phyloP scores from a whole-genome alignment of 2,329 filamentous ascomycete genomes.

The Ophiosphaerella korrae region DNA sequence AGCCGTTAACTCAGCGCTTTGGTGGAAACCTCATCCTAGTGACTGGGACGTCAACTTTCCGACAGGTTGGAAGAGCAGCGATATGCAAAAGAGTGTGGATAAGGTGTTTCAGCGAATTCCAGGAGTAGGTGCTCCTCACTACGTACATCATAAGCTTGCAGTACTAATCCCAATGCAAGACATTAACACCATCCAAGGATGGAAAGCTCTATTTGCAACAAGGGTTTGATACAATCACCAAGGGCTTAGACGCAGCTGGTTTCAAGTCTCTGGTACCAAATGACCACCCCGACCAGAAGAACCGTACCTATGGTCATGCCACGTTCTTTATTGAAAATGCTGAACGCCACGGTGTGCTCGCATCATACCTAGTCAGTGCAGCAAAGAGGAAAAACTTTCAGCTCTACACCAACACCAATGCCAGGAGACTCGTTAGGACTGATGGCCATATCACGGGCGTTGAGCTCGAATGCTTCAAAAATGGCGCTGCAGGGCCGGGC shows the following conservation, averaged over 20 bases:
- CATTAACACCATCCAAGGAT: constrained; percentile 66
- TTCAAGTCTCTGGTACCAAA: constrained; percentile 68
- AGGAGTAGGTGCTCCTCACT: constrained; percentile 12
- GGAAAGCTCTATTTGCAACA: constrained; percentile 67
- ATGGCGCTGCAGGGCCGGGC: constrained; percentile 47
- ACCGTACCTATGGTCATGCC: constrained; percentile 61
- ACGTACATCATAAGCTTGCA: neutral
- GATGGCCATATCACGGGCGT: constrained; percentile 67
- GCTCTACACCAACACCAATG: constrained; percentile 66
- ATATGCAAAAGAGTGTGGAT: constrained; percentile 62
- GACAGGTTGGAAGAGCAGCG: constrained; percentile 67
- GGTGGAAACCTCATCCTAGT: constrained; percentile 65
- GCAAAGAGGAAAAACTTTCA: constrained; percentile 65
- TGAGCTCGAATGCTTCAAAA: constrained; percentile 62
- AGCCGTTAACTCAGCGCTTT: constrained; percentile 69
- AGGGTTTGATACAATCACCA: constrained; percentile 65
- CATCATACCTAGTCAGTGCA: constrained; percentile 69
- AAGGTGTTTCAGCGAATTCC: constrained; percentile 70
- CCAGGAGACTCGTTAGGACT: constrained; percentile 65
- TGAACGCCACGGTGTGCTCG: constrained; percentile 69
- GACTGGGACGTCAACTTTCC: constrained; percentile 77
- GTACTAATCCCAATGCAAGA: constrained; percentile 47
- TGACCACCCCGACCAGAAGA: constrained; percentile 64
- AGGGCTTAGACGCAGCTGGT: constrained; percentile 62
- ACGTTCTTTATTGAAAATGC: constrained; percentile 69